phyloP scores from a whole-genome alignment of 164 flowering plant genomes.

The Vitis vinifera region DNA sequence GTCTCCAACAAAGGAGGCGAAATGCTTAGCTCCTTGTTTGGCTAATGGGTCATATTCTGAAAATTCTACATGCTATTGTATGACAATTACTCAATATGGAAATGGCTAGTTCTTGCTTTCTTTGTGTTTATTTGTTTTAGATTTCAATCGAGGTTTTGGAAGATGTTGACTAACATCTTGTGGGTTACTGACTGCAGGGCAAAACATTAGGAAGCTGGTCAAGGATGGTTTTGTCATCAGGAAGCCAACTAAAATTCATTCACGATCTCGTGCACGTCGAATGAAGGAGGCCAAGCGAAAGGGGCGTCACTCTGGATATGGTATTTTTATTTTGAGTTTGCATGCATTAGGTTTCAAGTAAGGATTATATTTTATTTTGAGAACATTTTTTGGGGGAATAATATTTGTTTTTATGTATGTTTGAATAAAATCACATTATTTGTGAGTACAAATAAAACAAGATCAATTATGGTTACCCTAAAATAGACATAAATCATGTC shows the following conservation, averaged over 20 bases:
- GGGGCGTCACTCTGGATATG: slow-evolving; percentile 89
- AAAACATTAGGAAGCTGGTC: slow-evolving; percentile 64
- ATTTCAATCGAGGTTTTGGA: neutral
- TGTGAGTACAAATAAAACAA: too few relatives aligned
- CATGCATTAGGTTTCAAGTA: neutral
- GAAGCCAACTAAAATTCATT: slow-evolving; percentile 85
- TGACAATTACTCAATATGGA: too few relatives aligned
- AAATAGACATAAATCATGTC: too few relatives aligned
- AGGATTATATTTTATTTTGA: neutral
- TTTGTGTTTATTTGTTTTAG: neutral
- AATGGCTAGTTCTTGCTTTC: neutral
- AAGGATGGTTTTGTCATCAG: slow-evolving; percentile 76
- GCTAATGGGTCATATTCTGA: too few relatives aligned
- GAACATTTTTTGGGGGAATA: neutral
- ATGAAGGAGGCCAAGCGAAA: slow-evolving; percentile 80
- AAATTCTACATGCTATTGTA: too few relatives aligned
- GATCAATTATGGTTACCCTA: too few relatives aligned
- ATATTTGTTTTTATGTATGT: neutral
- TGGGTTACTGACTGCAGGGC: slow-evolving; percentile 37
- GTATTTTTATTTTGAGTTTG: slow-evolving; percentile 22
- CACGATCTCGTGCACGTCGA: slow-evolving; percentile 74
- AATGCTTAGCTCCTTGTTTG: too few relatives aligned
- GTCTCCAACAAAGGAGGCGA: too few relatives aligned
- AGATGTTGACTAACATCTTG: neutral
- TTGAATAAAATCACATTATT: too few relatives aligned